Evolutionary conservation across 1,284 basidiomycete species (phyloP).

Genomic region (Boletus subluridellus): DNA sequence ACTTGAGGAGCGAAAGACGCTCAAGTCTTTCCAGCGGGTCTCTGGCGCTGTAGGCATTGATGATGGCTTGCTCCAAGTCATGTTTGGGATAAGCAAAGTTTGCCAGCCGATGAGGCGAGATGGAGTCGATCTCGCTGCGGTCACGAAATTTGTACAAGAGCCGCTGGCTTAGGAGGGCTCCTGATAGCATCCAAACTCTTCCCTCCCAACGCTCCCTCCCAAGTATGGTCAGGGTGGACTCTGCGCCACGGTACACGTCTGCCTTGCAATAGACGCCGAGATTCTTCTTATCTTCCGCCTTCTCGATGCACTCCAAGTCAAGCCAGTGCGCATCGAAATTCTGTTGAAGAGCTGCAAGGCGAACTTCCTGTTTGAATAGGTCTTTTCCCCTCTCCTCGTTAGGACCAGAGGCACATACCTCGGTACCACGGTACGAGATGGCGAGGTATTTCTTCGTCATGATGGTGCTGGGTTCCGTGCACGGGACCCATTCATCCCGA

Average conservation of each 20-base stretch:
- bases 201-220: constrained; percentile 11
- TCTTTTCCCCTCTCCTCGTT: background rate
- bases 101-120: constrained; percentile 10
- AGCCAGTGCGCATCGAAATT: constrained; percentile 18
- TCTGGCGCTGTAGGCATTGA: background rate
- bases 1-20: constrained; percentile 5
- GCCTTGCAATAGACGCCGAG: constrained; percentile 20
- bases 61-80: background rate
- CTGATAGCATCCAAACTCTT: constrained; percentile 8
- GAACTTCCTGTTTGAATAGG: constrained; percentile 10
- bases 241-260: constrained; percentile 17
- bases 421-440: constrained; percentile 17
- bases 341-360: background rate
- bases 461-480: background rate
- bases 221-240: constrained; percentile 3
- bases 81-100: constrained; percentile 12
- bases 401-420: constrained; percentile 7
- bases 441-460: constrained; percentile 11
- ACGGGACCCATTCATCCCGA: constrained; percentile 3
- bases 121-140: background rate
- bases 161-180: constrained; percentile 15
- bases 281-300: constrained; percentile 17
- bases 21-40: constrained; percentile 6
- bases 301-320: constrained; percentile 18
- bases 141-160: constrained; percentile 2